Conservation (phyloP, 1,284 basidiomycete species). For the Ceratobasidium sp. region DNA sequence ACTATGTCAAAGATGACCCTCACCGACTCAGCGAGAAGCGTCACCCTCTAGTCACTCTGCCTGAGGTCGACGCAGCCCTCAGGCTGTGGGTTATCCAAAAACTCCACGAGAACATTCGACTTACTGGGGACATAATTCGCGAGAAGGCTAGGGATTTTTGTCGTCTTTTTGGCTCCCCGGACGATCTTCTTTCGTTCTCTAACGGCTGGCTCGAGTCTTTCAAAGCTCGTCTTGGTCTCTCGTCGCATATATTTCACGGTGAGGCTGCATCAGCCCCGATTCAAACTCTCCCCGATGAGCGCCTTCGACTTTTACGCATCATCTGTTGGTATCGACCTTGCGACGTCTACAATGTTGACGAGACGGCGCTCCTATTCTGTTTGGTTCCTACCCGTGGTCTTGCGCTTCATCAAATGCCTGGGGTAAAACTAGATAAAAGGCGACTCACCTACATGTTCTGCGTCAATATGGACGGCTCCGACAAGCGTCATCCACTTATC, state of each 20-base stretch:
- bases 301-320: slow-evolving; percentile 4
- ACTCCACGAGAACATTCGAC: too few relatives aligned
- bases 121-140: background rate
- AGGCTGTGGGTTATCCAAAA: background rate
- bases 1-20: background rate
- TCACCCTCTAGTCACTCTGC: background rate
- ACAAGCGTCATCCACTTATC: slow-evolving; percentile 53
- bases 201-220: background rate
- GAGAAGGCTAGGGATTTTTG: slow-evolving; percentile 22
- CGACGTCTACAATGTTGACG: slow-evolving; percentile 59
- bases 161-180: background rate
- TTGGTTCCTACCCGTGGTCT: slow-evolving; percentile 52
- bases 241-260: slow-evolving; percentile 54
- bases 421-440: slow-evolving; percentile 50
- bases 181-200: slow-evolving; percentile 3
- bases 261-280: slow-evolving; percentile 10
- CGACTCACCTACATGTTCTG: slow-evolving; percentile 55
- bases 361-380: slow-evolving; percentile 57
- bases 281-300: slow-evolving; percentile 9
- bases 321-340: slow-evolving; percentile 47
- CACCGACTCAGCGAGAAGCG: background rate
- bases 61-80: background rate
- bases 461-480: slow-evolving; percentile 55
- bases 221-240: slow-evolving; percentile 47
- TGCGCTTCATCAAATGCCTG: slow-evolving; percentile 50